Percentiles rank a stretch among this genome's conserved stretches.
Evolutionary conservation across 345 rosid genomes (phyloP).

Genomic region (Erodium maritimum): DNA sequence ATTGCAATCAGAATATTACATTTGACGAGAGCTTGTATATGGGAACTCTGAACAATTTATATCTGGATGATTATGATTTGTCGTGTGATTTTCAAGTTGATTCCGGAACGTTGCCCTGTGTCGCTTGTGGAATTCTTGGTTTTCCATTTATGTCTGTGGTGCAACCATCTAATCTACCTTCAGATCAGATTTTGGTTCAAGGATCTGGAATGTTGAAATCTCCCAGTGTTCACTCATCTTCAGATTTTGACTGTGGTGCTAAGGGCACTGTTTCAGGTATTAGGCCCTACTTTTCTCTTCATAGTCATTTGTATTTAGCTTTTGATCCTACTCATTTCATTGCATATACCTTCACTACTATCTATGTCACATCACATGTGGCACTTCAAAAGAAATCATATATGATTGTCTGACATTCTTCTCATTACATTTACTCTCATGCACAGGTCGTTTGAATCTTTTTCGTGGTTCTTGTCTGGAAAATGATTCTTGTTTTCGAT

Average conservation of each 20-base stretch:
- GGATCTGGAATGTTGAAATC: conserved; percentile 10
- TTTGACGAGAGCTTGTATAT: conserved; percentile 69
- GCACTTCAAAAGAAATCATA: neutral
- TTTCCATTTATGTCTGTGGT: conserved; percentile 96
- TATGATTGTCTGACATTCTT: neutral
- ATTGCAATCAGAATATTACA: conserved; percentile 32
- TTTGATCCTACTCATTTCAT: neutral
- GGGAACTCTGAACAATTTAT: conserved; percentile 63
- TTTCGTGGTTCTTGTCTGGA: too few species aligned
- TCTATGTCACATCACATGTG: neutral
- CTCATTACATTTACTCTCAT: neutral
- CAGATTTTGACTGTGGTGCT: conserved; percentile 8
- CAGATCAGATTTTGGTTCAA: conserved; percentile 13
- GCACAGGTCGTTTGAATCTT: conserved; percentile 1
- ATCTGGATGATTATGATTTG: conserved; percentile 56
- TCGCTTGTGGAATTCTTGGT: conserved; percentile 97
- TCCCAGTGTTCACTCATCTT: conserved; percentile 7
- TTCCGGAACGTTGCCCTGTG: conserved; percentile 75
- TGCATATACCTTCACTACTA: neutral
- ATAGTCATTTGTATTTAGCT: neutral
- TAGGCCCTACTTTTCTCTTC: neutral
- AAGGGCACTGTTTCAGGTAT: conserved; percentile 29
- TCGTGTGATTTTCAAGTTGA: conserved; percentile 88
- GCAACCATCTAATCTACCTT: conserved; percentile 43
- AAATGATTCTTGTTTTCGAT: too few species aligned